Evolutionary conservation across 768 basidiomycete species (phyloP).

Genomic region (Hygrocybe coccinea): DNA sequence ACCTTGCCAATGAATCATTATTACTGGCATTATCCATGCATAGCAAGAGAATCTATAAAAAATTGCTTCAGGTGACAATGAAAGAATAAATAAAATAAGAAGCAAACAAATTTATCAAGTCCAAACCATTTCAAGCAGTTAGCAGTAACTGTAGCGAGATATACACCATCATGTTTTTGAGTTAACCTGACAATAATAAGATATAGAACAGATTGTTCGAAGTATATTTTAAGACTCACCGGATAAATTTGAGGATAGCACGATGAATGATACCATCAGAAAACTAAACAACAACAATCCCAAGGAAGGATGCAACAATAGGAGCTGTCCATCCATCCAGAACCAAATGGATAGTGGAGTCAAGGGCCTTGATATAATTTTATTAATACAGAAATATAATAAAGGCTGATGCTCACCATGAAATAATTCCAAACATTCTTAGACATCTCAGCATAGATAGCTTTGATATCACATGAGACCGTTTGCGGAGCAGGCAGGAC

Average conservation of each 20-base stretch:
- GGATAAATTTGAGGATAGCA: conserved; percentile 31
- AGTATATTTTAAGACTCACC: conserved; percentile 13
- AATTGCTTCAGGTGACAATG: background rate
- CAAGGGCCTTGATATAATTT: conserved; percentile 4
- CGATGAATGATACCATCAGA: conserved; percentile 24
- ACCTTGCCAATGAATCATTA: conserved; percentile 21
- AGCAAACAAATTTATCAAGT: conserved; percentile 21
- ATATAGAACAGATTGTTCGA: too few relatives aligned
- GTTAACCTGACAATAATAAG: conserved; percentile 19
- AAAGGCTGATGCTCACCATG: background rate
- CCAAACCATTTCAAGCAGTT: conserved; percentile 26
- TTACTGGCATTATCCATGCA: conserved; percentile 34
- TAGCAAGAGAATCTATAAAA: conserved; percentile 22
- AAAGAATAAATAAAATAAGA: conserved; percentile 3
- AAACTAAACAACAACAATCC: conserved; percentile 30
- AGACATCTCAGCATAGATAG: conserved; percentile 13
- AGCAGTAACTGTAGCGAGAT: conserved; percentile 23
- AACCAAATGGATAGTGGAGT: conserved; percentile 24
- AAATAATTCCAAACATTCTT: conserved; percentile 4
- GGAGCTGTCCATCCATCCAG: conserved; percentile 36
- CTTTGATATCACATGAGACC: conserved; percentile 17
- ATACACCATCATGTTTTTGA: conserved; percentile 24
- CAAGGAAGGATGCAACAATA: conserved; percentile 25
- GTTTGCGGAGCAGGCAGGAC: conserved; percentile 21
- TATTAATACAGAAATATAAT: background rate